Percentiles rank a stretch among this genome's conserved stretches.
Evolutionary conservation across 176 grass and related monocot genomes (phyloP).

Genomic region (Eragrostis nindensis): DNA sequence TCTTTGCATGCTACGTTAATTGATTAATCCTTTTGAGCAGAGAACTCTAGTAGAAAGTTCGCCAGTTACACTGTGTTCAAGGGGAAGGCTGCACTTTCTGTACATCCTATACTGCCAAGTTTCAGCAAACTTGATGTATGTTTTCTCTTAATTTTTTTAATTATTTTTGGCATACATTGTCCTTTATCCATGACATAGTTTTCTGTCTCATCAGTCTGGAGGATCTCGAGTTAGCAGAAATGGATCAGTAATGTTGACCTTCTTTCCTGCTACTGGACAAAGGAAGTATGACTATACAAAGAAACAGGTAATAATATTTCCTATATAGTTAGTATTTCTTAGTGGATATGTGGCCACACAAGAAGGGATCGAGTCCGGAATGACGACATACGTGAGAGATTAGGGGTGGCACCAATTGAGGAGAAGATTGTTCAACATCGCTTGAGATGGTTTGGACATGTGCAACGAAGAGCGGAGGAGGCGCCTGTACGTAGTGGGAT

Average conservation of each 20-base stretch:
- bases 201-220: conserved; percentile 60
- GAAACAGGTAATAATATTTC: conserved; percentile 66
- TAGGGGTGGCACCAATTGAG: too few relatives aligned
- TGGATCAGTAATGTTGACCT: conserved; percentile 77
- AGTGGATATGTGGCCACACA: too few relatives aligned
- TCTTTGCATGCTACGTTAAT: not conserved
- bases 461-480: too few relatives aligned
- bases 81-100: conserved; percentile 86
- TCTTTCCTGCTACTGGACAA: conserved; percentile 77
- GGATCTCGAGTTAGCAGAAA: conserved; percentile 62
- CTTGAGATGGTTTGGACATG: too few relatives aligned
- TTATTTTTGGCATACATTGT: conserved; percentile 25
- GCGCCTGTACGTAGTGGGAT: too few relatives aligned
- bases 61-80: conserved; percentile 83
- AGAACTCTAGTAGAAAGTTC: conserved; percentile 43
- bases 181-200: conserved; percentile 14
- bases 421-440: too few relatives aligned
- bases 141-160: conserved; percentile 26
- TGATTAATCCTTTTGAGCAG: conserved; percentile 33
- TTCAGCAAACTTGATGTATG: conserved; percentile 71
- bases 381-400: too few relatives aligned
- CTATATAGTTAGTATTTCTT: conserved; percentile 35
- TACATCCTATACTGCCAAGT: conserved; percentile 69
- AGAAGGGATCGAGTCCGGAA: too few relatives aligned
- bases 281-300: conserved; percentile 91